Evolutionary conservation across 495 filamentous ascomycete species (phyloP).

Genomic region (Hypoxylon lenormandii): DNA sequence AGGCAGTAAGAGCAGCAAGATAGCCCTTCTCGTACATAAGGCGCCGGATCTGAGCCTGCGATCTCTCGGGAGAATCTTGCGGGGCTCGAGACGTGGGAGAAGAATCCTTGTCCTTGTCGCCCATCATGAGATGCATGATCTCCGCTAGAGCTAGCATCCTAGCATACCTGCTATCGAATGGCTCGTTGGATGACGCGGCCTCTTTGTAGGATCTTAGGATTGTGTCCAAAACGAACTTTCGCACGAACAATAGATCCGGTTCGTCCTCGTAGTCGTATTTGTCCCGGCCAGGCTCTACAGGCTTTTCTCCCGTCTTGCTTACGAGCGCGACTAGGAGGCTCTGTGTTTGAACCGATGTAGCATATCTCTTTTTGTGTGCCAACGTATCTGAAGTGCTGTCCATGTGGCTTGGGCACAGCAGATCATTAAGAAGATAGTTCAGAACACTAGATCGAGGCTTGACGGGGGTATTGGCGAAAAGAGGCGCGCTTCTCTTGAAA

Average conservation of each 20-base stretch:
- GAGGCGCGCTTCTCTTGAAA: conserved; percentile 87
- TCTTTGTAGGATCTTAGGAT: conserved; percentile 92
- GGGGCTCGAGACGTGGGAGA: conserved; percentile 44
- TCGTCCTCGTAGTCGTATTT: conserved; percentile 80
- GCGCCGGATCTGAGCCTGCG: conserved; percentile 81
- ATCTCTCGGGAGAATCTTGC: conserved; percentile 53
- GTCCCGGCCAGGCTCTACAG: conserved; percentile 59
- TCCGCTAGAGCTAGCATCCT: conserved; percentile 86
- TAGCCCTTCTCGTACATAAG: conserved; percentile 99
- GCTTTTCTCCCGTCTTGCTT: conserved; percentile 82
- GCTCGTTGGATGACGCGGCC: conserved; percentile 79
- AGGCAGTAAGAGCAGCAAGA: conserved; percentile 85
- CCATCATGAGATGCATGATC: conserved; percentile 91
- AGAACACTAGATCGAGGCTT: conserved; percentile 93
- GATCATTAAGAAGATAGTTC: conserved; percentile 88
- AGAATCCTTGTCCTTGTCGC: conserved; percentile 73
- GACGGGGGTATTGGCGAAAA: conserved; percentile 82
- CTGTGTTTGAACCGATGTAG: conserved; percentile 85
- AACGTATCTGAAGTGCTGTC: conserved; percentile 76
- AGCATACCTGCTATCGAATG: conserved; percentile 87
- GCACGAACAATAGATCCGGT: conserved; percentile 87
- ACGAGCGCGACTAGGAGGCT: conserved; percentile 87
- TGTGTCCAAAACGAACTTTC: conserved; percentile 93
- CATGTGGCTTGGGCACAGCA: conserved; percentile 82
- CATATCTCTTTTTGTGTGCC: conserved; percentile 80